Conservation (phyloP, 495 filamentous ascomycete species). For the Patellaria atrata region DNA sequence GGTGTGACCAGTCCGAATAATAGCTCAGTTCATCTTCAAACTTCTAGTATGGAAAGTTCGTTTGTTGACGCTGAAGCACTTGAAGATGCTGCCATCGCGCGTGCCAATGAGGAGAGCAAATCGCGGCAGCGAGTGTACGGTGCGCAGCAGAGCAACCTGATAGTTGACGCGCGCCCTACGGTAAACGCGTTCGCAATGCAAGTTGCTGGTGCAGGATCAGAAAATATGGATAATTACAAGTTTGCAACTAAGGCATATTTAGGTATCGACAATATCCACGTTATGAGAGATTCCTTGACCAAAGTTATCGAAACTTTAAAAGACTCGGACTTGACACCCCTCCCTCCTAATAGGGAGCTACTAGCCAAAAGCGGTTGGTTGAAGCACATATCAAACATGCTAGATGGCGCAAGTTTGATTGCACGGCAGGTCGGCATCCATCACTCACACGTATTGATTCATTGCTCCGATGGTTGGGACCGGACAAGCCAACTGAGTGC, state of each 20-base stretch:
- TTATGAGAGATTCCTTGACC: conserved; percentile 85
- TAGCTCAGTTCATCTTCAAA: conserved; percentile 12
- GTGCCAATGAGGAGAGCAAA: conserved; percentile 23
- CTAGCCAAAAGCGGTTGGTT: conserved; percentile 80
- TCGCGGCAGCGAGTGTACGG: conserved; percentile 54
- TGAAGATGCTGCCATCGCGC: conserved; percentile 55
- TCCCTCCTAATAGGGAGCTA: conserved; percentile 71
- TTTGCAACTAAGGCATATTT: conserved; percentile 85
- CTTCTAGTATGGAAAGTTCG: conserved; percentile 19
- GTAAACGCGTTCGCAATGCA: conserved; percentile 97
- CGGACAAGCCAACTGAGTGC: conserved; percentile 90
- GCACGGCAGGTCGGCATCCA: conserved; percentile 78
- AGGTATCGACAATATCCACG: conserved; percentile 98
- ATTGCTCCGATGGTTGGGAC: conserved; percentile 98
- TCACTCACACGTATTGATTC: conserved; percentile 89
- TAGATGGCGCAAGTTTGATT: conserved; percentile 75
- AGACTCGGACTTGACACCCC: conserved; percentile 73
- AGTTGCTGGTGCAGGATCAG: conserved; percentile 80
- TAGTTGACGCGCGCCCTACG: conserved; percentile 90
- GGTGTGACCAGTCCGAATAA: conserved; percentile 13
- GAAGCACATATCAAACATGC: conserved; percentile 71
- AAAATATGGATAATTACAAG: conserved; percentile 96
- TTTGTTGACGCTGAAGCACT: conserved; percentile 45
- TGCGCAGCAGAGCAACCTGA: conserved; percentile 86
- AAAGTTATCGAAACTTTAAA: conserved; percentile 85